These are phyloP conservation scores for Alternaria brassicae DNA, from an alignment of 2,329 filamentous ascomycete genomes.

Conservation along the genomic window DNA sequence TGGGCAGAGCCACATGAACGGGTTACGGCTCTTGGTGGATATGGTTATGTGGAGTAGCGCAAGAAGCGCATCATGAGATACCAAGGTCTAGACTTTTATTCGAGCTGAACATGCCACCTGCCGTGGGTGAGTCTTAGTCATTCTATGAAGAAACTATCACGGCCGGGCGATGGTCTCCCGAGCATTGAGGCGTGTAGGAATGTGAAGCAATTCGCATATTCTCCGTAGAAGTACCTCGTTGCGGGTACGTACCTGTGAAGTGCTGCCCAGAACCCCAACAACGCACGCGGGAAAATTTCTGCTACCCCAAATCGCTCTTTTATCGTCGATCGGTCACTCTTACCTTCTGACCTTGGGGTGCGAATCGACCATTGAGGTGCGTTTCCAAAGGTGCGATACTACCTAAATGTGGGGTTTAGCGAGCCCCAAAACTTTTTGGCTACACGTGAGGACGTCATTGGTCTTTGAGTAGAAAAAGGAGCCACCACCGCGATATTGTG, in stretches of 20 bases:
- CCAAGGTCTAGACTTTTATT: constrained; percentile 13
- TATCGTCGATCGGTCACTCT: constrained; percentile 17
- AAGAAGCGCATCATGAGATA: constrained; percentile 26
- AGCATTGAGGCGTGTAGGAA: background rate
- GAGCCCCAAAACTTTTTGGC: constrained; percentile 33
- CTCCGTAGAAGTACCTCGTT: background rate
- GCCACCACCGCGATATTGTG: constrained; percentile 19
- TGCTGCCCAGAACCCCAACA: constrained; percentile 10
- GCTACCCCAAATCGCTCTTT: constrained; percentile 8
- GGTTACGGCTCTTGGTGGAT: constrained; percentile 6
- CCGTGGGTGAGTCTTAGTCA: constrained; percentile 1
- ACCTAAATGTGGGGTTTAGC: constrained; percentile 37
- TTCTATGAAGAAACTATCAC: background rate
- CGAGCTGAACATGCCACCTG: constrained; percentile 6
- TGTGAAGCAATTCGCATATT: background rate
- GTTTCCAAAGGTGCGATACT: constrained; percentile 24
- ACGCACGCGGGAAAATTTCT: constrained; percentile 19
- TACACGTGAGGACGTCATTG: constrained; percentile 31
- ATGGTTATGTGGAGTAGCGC: constrained; percentile 25
- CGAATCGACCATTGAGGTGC: constrained; percentile 18
- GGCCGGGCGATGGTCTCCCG: background rate
- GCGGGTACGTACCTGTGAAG: background rate
- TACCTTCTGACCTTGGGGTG: constrained; percentile 17
- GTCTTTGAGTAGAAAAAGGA: constrained; percentile 26
- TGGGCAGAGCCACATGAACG: constrained; percentile 22